phyloP scores from a whole-genome alignment of 208 protist genomes.

The Leishmania arabica region DNA sequence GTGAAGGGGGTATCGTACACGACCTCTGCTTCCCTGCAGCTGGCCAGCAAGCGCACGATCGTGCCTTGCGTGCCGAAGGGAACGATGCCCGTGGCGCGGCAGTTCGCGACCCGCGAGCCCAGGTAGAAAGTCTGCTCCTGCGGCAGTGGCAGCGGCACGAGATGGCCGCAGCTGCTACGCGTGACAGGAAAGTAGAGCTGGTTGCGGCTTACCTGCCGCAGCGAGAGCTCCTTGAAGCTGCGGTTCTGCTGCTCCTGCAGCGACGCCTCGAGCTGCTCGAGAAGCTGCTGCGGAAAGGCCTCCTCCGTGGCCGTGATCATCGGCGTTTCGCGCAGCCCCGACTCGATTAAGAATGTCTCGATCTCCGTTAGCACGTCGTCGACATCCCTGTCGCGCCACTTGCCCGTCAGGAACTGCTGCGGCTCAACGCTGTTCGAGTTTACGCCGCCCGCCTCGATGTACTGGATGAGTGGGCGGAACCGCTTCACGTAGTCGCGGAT shows the following conservation, averaged over 20 bases:
- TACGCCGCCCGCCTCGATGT: conserved; percentile 54
- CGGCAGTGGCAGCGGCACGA: conserved; percentile 76
- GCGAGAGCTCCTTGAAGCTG: conserved; percentile 39
- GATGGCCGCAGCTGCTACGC: conserved; percentile 57
- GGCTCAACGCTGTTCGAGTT: conserved; percentile 69
- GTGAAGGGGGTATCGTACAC: conserved; percentile 88
- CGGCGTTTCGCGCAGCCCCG: conserved; percentile 60
- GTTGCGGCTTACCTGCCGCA: conserved; percentile 50
- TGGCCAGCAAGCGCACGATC: conserved; percentile 82
- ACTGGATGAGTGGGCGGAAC: conserved; percentile 76
- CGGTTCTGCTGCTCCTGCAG: conserved; percentile 44
- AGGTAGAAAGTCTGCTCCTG: conserved; percentile 72
- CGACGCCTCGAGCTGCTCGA: conserved; percentile 65
- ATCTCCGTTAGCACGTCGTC: conserved; percentile 81
- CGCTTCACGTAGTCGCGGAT: conserved; percentile 60
- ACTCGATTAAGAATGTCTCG: conserved; percentile 54
- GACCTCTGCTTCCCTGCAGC: conserved; percentile 80
- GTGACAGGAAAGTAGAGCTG: conserved; percentile 86
- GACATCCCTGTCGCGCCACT: conserved; percentile 58
- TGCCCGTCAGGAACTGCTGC: conserved; percentile 70
- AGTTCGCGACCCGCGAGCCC: conserved; percentile 87
- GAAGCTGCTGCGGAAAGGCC: conserved; percentile 52
- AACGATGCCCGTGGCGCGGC: conserved; percentile 65
- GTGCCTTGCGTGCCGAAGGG: conserved; percentile 85
- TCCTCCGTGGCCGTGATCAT: conserved; percentile 82